phyloP scores from a whole-genome alignment of 1,284 basidiomycete species.

The Cryptococcus neoformans region DNA sequence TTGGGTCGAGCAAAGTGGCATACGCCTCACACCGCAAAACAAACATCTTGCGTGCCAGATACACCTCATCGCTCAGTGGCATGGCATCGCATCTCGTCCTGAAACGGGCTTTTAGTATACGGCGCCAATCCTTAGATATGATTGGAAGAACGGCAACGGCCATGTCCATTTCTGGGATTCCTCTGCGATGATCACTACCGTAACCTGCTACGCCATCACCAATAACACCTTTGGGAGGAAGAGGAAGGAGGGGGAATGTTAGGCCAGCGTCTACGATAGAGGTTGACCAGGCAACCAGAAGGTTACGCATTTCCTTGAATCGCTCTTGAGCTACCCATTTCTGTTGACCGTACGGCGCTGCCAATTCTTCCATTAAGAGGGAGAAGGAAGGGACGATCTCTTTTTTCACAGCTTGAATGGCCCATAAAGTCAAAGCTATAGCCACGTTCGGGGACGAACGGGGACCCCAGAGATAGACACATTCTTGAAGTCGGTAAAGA shows the following conservation, averaged over 20 bases:
- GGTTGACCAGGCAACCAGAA: conserved; percentile 20
- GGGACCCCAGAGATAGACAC: conserved; percentile 23
- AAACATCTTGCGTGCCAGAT: conserved; percentile 25
- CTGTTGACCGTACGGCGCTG: conserved; percentile 3
- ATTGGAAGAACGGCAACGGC: conserved; percentile 18
- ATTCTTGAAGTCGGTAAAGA: conserved; percentile 31
- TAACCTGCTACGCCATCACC: conserved; percentile 24
- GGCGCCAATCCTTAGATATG: conserved; percentile 25
- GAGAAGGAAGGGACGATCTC: conserved; percentile 8
- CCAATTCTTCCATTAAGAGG: conserved; percentile 10
- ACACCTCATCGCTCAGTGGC: conserved; percentile 19
- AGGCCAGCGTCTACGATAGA: conserved; percentile 17
- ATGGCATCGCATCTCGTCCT: conserved; percentile 11
- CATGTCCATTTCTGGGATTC: conserved; percentile 28
- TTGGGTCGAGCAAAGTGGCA: neutral
- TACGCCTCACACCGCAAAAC: conserved; percentile 7
- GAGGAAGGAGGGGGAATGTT: conserved; percentile 13
- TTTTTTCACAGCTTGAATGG: conserved; percentile 12
- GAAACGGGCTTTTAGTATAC: conserved; percentile 18
- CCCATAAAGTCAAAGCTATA: conserved; percentile 18
- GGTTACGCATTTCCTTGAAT: conserved; percentile 13
- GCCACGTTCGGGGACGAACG: conserved; percentile 8
- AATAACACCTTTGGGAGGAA: conserved; percentile 18
- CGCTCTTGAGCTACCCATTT: conserved; percentile 8
- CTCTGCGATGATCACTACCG: conserved; percentile 23